Evolutionary conservation across 345 rosid species (phyloP), one percentile per base, ranked within the genome.

Genomic region (Sisymbrium irio): DNA sequence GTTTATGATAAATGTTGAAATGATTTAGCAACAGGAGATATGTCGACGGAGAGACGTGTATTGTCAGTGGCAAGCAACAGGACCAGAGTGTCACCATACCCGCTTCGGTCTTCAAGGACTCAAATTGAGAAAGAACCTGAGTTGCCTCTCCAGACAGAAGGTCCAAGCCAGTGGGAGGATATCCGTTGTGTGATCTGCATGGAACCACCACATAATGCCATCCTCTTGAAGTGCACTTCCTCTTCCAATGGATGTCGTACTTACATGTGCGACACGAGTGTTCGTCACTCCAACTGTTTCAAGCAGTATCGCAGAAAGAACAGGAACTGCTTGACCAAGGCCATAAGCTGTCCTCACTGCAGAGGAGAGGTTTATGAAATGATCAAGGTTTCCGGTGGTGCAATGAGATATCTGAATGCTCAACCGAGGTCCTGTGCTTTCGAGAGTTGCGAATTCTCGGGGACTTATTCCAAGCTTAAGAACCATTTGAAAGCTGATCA

Each of bases 211-310:
- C 98, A 93, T 74, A 89, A 91, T 66, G 98, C 94, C 39, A 91
- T 93, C 80, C 94, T 89, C 70, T 82, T 93, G 35, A 86, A 84
- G n/a, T 93, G 97, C 74, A 87, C 97, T 64, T 89, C 96, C 49
- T 83, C 85, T 62, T 87, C 84, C 57, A 89, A 82, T 47, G 97
- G 97, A 40, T 93, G 98, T 55, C 94, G 89, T 35, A 89, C 98
- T 51, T 93, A 87, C 76, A 91, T 93, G 92, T 93, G 98, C 69
- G 96, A 90, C 73, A 93, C 98, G 14, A 91, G 96, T 76, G 80
- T 78, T 65, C 89, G 93, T 3, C 92, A 86, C 74, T 93, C 98
- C 20, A 91, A 93, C 65, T 93, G 97, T 78, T 95, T 84, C 50
- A 95, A 88, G 58, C 91, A 83, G 73, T 93, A 83, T 84, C 81